These are phyloP conservation scores for Aschersonia sp. DNA, from an alignment of 2,329 filamentous ascomycete genomes.

Conservation along the genomic window DNA sequence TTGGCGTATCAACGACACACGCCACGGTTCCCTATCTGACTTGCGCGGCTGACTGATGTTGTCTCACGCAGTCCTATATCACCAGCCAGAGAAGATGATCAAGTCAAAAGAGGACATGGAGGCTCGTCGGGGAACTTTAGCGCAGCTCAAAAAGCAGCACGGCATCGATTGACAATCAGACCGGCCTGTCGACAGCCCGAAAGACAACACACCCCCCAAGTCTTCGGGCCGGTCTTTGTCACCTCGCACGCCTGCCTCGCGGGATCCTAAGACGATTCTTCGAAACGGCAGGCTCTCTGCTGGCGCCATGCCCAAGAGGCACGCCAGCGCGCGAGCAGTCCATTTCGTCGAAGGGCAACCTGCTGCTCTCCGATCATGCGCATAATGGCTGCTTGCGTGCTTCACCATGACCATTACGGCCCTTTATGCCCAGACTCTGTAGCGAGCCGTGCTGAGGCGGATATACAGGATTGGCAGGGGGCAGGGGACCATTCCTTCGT, in stretches of 20 bases:
- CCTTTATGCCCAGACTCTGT: not conserved
- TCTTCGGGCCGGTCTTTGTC: constrained; percentile 48
- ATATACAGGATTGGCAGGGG: not conserved
- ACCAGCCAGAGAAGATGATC: constrained; percentile 52
- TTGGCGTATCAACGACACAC: not conserved
- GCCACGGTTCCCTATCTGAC: not conserved
- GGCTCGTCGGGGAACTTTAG: constrained; percentile 89
- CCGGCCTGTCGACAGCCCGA: constrained; percentile 45
- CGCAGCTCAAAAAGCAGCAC: constrained; percentile 93
- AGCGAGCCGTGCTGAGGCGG: not conserved
- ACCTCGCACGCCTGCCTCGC: constrained; percentile 24
- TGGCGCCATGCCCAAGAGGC: constrained; percentile 18
- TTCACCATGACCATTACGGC: not conserved
- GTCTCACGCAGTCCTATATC: constrained; percentile 36
- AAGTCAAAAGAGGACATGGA: constrained; percentile 89
- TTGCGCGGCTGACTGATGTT: not conserved
- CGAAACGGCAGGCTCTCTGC: constrained; percentile 25
- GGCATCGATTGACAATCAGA: constrained; percentile 92
- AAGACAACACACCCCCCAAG: constrained; percentile 26
- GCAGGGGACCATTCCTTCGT: too few species aligned
- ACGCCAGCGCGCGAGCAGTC: constrained; percentile 23
- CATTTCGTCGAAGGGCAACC: constrained; percentile 26
- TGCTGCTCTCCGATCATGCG: constrained; percentile 21
- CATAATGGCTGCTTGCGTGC: constrained; percentile 14
- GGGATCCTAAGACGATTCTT: constrained; percentile 27